A percentile compares a stretch with the other conserved stretches of the same genome.
Conservation (phyloP, 495 filamentous ascomycete species). For the Viridothelium virens region DNA sequence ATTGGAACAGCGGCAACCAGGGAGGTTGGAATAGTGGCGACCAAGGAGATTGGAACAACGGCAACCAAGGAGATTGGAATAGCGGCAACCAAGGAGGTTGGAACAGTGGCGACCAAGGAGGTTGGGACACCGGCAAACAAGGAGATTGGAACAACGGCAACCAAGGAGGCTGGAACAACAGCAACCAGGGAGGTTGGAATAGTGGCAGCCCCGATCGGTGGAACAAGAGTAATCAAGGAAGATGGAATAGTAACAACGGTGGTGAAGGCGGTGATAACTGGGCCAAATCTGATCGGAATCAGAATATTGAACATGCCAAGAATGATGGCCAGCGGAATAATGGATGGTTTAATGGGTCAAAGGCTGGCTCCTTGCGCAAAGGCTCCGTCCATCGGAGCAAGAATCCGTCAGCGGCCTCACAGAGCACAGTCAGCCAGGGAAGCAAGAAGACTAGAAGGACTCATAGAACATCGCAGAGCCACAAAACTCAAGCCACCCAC, state of each 20-base stretch:
- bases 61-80: not conserved
- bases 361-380: not conserved
- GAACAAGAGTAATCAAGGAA: not conserved
- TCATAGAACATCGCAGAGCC: not conserved
- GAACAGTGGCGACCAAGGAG: not conserved
- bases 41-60: not conserved
- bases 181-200: not conserved
- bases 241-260: not conserved
- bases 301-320: not conserved
- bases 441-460: not conserved
- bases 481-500: not conserved
- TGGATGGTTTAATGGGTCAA: not conserved
- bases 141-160: not conserved
- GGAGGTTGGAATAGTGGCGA: not conserved
- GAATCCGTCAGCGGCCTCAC: not conserved
- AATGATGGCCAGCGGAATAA: not conserved
- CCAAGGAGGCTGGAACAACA: not conserved
- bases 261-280: not conserved
- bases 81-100: not conserved
- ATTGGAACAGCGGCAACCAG: not conserved
- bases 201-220: not conserved
- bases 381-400: not conserved
- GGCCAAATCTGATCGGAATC: not conserved
- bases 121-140: not conserved
- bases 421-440: not conserved